Evolutionary conservation across 768 basidiomycete genomes (phyloP), one percentile per base, ranked within the genome.

Genomic region (Phylloporus rhodoxanthus): DNA sequence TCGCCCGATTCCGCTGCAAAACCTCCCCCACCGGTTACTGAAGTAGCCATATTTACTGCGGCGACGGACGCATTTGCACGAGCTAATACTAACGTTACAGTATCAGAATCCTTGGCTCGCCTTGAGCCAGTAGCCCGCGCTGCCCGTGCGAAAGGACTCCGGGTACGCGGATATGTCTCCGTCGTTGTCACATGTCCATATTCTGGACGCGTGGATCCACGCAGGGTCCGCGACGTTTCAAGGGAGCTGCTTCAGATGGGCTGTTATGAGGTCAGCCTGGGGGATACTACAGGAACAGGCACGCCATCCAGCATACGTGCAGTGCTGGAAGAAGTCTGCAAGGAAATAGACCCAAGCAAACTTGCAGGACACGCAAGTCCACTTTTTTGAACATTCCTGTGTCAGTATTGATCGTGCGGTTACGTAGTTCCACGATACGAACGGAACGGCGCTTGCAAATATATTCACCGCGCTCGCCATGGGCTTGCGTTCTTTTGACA

Each of bases 251-350:
- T 82, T 5, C 82, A 90, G 51, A 93, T 96, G 88, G 94, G 94
- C 0, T 95, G 91, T 63, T 95, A 95, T 64, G 89, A 98, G 66
- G 81, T 94, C 43, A 88, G 88, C 58, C 69, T 97, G 19, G 92
- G 91, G 0, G 95, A 98, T 64, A 98, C 94, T 2, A 87, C 90
- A 2, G 94, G 94, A 0, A 81, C 81, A 41, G 94, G 87, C 2
- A 87, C 84, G 40, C 91, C 93, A 0, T 68, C 72, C 21, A 78
- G 79, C 33, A 78, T 94, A 26, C 67, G 73, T 6, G 70, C 74
- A 54, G 79, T 97, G 72, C 69, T 96, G 41, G 79, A 83, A 51
- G 82, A 80, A 41, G 84, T 91, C 10, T 76, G 77, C 65, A 78
- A 77, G 56, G 69, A 71, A 32, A 72, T 89, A 25, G 74, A 80